phyloP scores from a whole-genome alignment of 148 eudicot genomes.

The Spergularia bocconei region DNA sequence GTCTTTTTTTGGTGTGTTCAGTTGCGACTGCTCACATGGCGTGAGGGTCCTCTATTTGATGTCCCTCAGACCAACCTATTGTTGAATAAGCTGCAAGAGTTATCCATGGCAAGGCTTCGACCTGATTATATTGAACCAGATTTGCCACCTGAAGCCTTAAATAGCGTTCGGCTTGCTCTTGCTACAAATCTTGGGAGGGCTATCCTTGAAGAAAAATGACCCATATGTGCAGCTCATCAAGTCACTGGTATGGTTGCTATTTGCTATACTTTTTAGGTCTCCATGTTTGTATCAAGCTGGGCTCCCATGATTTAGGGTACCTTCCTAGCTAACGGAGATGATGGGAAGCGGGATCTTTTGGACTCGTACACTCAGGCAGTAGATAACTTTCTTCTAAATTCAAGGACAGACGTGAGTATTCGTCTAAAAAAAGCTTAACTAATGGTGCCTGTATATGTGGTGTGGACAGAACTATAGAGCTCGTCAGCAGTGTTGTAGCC shows the following conservation, averaged over 20 bases:
- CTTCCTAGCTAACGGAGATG: no score
- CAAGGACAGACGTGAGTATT: no score
- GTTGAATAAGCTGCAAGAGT: constrained; percentile 84
- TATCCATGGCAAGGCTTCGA: constrained; percentile 74
- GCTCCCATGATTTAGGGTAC: no score
- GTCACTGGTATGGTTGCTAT: not conserved
- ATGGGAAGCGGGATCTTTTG: no score
- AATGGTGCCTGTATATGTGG: no score
- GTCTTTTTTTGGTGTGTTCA: constrained; percentile 25
- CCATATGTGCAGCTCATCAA: constrained; percentile 4
- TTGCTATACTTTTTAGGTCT: not conserved
- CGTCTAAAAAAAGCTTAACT: no score
- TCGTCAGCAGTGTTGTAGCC: no score
- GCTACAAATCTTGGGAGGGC: constrained; percentile 96
- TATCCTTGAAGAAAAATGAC: constrained; percentile 69
- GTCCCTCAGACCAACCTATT: constrained; percentile 74
- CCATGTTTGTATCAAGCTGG: not conserved
- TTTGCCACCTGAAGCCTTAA: constrained; percentile 78
- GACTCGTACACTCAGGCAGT: no score
- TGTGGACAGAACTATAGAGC: no score
- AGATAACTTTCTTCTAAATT: no score
- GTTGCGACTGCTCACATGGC: constrained; percentile 86
- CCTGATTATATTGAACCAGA: constrained; percentile 79
- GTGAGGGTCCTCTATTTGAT: constrained; percentile 71
- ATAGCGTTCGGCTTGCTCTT: constrained; percentile 78